A percentile compares a stretch with the other conserved stretches of the same genome.
These are phyloP conservation scores for Beauveria pseudobassiana DNA, from an alignment of 2,329 filamentous ascomycete genomes.

Conservation along the genomic window DNA sequence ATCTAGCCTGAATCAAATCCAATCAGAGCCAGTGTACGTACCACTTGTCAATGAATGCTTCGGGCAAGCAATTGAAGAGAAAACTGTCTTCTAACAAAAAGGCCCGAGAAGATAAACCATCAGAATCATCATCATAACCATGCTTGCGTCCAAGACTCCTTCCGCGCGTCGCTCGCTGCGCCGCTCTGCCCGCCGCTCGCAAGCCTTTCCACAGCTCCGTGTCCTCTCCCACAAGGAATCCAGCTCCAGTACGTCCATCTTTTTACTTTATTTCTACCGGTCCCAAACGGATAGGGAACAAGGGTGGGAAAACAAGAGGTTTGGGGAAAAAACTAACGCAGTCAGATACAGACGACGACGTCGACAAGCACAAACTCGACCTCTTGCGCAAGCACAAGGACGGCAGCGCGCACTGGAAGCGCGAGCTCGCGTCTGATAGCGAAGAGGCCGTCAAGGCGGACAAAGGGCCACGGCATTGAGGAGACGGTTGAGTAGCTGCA, in stretches of 20 bases:
- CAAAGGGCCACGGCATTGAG: slow-evolving; percentile 22
- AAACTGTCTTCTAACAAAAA: not conserved
- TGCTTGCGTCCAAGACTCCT: slow-evolving; percentile 5
- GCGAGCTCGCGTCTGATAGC: slow-evolving; percentile 68
- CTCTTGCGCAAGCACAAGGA: slow-evolving; percentile 58
- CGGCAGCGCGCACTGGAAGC: slow-evolving; percentile 68
- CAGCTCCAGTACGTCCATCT: slow-evolving; percentile 3
- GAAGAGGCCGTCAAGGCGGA: slow-evolving; percentile 72
- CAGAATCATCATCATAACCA: not conserved
- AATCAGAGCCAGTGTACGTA: not conserved
- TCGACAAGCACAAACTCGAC: slow-evolving; percentile 54
- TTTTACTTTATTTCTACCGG: not conserved
- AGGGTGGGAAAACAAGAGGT: too few species aligned
- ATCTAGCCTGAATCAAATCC: not conserved
- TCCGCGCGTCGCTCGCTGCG: slow-evolving; percentile 1
- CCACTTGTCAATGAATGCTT: too few species aligned
- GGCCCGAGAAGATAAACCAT: not conserved
- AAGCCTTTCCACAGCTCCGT: not conserved
- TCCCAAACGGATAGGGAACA: too few species aligned
- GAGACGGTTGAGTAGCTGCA: slow-evolving; percentile 43
- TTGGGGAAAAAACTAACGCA: not conserved
- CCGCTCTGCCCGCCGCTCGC: not conserved
- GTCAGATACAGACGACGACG: slow-evolving; percentile 30
- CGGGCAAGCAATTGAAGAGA: not conserved
- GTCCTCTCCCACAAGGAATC: slow-evolving; percentile 9